Evolutionary conservation across 257 asterid species (phyloP), one percentile per base, ranked within the genome.

Genomic region (Solanum sejunctum): DNA sequence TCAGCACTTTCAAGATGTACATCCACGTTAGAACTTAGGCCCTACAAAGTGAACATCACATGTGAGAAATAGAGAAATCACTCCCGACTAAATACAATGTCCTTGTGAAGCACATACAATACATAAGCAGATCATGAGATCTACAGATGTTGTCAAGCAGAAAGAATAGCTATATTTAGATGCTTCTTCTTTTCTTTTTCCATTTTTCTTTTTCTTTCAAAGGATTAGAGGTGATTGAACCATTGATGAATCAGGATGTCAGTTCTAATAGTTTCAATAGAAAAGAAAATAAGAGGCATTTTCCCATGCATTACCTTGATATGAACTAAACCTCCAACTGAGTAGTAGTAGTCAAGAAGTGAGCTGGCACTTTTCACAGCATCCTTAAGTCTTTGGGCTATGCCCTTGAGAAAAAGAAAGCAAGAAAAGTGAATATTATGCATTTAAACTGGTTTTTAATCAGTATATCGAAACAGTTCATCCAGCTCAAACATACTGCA

Each of bases 1-100:
- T 92, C 96, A 80, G 97, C 99, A 84, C 93, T 96, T 90, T 20
- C 91, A 64, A 95, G 92, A 70, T 87, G 91, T 80, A 92, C 93
- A 88, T 93, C 94, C 88, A 90, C 91, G 58, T 86, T 93, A 81
- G 95, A 77, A 78, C 89, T 85, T 86, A 91, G 97, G 84, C 88
- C 98, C 99, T 97, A 97, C 84, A 91, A 73, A 82, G 36, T 55
- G 80, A 87, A 79, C 81, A 45, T 58, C 81, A 56, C 32, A 84
- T 36, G 28, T 66, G n/a, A 52, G 80, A 69, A 64, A 85, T 60
- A 13, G 57, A 75, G 81, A 69, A 84, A 73, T n/a, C 23, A 57
- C 21, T 10, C 49, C 55, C 20, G 60, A 79, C 9, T 58, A 73
- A 80, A 73, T 60, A 36, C 43, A 64, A 39, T 63, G 85, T 52